Evolutionary conservation across 1,284 basidiomycete genomes (phyloP), one percentile per base, ranked within the genome.

Genomic region (Cutaneotrichosporon sp.): DNA sequence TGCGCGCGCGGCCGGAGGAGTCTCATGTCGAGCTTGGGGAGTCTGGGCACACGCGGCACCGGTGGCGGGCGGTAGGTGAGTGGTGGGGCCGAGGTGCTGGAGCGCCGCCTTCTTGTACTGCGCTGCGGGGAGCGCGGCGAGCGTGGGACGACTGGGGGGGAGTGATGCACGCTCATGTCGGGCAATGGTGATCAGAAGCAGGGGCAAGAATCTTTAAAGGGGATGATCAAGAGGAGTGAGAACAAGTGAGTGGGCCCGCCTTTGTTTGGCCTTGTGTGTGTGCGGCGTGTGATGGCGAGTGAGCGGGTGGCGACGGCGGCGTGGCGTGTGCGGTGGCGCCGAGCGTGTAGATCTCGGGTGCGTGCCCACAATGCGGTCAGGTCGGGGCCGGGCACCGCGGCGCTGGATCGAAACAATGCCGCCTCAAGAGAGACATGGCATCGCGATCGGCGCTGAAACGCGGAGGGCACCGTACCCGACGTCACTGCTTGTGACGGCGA

Each of bases 41-140:
- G 29, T 9, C 9, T 29, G 29, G 36, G 36, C 6, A 42, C 36
- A 14, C 14, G 36, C 29, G 29, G 29, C 29, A 29, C 29, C 36
- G 36, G 4, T 42, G 36, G 36, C 4, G 36, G 24, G 10, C 45
- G 45, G 16, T 14, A 25, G 20, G 14, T 31, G 25, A n/a, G 2
- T 20, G 46, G 46, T 24, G 47, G 25, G 27, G 27, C 47, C 16
- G 51, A 53, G 7, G 22, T 22, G 22, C 34, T 53, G 8, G 34
- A 38, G 22, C 51, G 34, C 34, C 51, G 20, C 14, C 51, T 34
- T 53, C 51, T 53, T 53, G 51, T 53, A 53, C 22, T 36, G 14
- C 51, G 13, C 43, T 14, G 43, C 11, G 18, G 16, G 11, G 43
- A 22, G 13, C 29, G 20, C 11, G 20, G 13, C 25, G 27, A 27